Conservation (phyloP, 495 filamentous ascomycete genomes). For the Talaromyces adpressus region DNA sequence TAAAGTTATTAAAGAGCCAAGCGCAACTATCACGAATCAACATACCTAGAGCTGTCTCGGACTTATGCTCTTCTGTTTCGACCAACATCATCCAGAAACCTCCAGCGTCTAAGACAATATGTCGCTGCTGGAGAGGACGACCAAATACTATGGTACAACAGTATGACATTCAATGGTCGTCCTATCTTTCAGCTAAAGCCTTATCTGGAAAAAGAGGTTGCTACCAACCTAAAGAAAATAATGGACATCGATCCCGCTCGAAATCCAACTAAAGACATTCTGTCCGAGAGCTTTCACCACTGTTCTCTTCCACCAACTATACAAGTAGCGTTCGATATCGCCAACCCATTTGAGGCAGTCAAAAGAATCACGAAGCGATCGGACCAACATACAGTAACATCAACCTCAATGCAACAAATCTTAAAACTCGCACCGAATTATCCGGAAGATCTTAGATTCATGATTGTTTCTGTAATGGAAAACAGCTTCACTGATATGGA, state of each 20-base stretch:
- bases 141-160: background rate
- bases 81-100: conserved; percentile 8
- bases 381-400: conserved; percentile 6
- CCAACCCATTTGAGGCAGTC: background rate
- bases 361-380: conserved; percentile 2
- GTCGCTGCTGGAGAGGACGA: conserved; percentile 2
- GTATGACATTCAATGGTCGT: conserved; percentile 5
- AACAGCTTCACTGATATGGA: conserved; percentile 4
- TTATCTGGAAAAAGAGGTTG: background rate
- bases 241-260: conserved; percentile 6
- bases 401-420: conserved; percentile 10
- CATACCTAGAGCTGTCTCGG: conserved; percentile 4
- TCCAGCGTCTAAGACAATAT: conserved; percentile 4
- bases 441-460: conserved; percentile 8
- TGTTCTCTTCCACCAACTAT: conserved; percentile 1
- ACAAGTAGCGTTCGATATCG: conserved; percentile 6
- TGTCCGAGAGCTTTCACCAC: conserved; percentile 8
- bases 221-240: conserved; percentile 1
- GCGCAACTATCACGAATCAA: conserved; percentile 3
- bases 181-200: background rate
- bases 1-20: background rate
- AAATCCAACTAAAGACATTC: conserved; percentile 8
- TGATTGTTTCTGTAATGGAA: conserved; percentile 7
- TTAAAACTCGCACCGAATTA: conserved; percentile 1
- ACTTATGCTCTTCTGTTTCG: conserved; percentile 8